Evolutionary conservation across 371 early-diverging fungal genomes (phyloP).

Genomic region (Mucor lusitanicus): DNA sequence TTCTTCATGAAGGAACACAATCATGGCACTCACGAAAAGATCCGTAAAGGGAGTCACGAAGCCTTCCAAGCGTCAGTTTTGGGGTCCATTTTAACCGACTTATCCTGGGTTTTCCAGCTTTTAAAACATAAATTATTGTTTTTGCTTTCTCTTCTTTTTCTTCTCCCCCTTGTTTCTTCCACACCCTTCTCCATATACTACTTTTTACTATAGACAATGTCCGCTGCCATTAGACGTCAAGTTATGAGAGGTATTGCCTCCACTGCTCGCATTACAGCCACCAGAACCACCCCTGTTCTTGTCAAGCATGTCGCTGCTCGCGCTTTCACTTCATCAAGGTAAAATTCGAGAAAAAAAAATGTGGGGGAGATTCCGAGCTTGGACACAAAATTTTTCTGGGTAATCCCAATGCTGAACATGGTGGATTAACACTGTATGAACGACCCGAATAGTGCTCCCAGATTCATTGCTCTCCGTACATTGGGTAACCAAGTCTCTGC

Average conservation of each 20-base stretch:
- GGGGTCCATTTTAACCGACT: constrained; percentile 25
- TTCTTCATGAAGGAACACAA: not conserved
- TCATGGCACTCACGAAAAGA: constrained; percentile 10
- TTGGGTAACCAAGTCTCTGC: constrained; percentile 29
- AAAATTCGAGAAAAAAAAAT: constrained; percentile 8
- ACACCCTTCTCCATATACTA: not conserved
- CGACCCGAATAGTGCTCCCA: constrained; percentile 33
- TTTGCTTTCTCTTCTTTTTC: constrained; percentile 9
- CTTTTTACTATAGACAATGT: constrained; percentile 16
- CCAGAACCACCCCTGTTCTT: constrained; percentile 43
- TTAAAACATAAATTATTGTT: constrained; percentile 3
- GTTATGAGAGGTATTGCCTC: constrained; percentile 44
- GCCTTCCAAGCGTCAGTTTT: constrained; percentile 4
- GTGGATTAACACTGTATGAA: not conserved
- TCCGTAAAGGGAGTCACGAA: constrained; percentile 21
- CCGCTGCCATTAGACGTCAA: constrained; percentile 51
- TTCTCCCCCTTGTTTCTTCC: constrained; percentile 5
- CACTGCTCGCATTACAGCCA: constrained; percentile 40
- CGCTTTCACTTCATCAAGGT: constrained; percentile 42
- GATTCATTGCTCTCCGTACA: constrained; percentile 53
- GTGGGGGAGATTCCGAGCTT: not conserved
- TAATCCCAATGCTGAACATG: not conserved
- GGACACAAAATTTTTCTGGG: not conserved
- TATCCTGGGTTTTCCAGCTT: constrained; percentile 34
- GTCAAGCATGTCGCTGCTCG: constrained; percentile 32